Conservation (phyloP, 192 early-diverging fungal species). For the Nowakowskiella sp. region DNA sequence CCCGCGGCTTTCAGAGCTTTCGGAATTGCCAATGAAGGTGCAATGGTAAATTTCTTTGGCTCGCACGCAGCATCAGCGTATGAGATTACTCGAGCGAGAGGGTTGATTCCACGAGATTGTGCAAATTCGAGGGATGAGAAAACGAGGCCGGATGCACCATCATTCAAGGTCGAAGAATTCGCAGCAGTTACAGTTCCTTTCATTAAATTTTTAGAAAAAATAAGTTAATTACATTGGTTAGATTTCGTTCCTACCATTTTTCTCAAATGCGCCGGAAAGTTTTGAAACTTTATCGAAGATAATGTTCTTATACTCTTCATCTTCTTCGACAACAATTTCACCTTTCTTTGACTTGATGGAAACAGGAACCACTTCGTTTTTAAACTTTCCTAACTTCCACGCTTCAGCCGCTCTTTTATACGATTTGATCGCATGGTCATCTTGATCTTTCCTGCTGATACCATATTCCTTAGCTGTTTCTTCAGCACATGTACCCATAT, state of each 20-base stretch:
- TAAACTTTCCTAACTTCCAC: constrained; percentile 73
- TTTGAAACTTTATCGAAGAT: constrained; percentile 81
- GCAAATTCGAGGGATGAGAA: constrained; percentile 73
- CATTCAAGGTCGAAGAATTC: constrained; percentile 91
- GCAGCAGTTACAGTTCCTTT: constrained; percentile 84
- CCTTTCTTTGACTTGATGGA: constrained; percentile 74
- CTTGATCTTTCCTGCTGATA: constrained; percentile 84
- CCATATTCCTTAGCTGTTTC: constrained; percentile 80
- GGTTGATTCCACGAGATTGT: constrained; percentile 66
- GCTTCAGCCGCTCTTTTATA: constrained; percentile 86
- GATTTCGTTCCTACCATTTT: constrained; percentile 47
- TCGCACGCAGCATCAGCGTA: constrained; percentile 85
- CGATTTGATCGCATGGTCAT: constrained; percentile 76
- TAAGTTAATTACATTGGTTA: neutral
- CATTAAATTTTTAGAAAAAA: constrained; percentile 9
- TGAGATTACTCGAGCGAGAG: constrained; percentile 78
- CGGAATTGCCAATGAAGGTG: constrained; percentile 85
- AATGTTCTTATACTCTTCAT: constrained; percentile 94
- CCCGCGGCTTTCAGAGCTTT: constrained; percentile 85
- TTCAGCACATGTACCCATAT: constrained; percentile 48
- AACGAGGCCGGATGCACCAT: constrained; percentile 89
- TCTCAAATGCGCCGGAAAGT: constrained; percentile 75
- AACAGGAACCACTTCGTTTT: constrained; percentile 77
- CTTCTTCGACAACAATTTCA: constrained; percentile 63
- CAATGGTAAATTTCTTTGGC: constrained; percentile 93